Evolutionary conservation across 768 basidiomycete species (phyloP).

Genomic region (Phanerochaete sordida): DNA sequence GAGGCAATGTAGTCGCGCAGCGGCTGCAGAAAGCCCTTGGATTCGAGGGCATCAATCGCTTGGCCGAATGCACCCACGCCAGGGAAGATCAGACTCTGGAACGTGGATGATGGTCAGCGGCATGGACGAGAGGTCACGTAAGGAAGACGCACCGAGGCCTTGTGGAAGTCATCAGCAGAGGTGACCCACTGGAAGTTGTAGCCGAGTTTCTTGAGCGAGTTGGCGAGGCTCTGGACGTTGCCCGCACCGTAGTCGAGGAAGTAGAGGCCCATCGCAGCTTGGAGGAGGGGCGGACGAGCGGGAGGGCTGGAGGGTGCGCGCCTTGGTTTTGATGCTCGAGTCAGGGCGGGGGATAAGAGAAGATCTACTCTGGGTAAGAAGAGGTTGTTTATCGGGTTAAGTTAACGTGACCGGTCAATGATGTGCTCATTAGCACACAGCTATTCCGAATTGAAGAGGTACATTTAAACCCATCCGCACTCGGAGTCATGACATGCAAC

Average conservation of each 20-base stretch:
- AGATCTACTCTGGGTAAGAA: constrained; percentile 1
- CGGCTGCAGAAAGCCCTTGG: constrained; percentile 75
- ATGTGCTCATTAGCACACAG: constrained; percentile 11
- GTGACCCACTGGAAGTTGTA: constrained; percentile 89
- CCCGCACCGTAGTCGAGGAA: constrained; percentile 97
- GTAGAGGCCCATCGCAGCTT: constrained; percentile 61
- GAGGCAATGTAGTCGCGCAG: constrained; percentile 79
- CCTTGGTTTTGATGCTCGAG: background rate
- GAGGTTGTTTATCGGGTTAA: background rate
- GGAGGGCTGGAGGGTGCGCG: background rate
- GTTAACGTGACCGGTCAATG: background rate
- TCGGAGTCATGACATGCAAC: background rate
- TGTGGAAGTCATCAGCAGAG: constrained; percentile 73
- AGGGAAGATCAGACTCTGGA: constrained; percentile 87
- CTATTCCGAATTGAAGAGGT: constrained; percentile 10
- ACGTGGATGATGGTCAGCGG: constrained; percentile 10
- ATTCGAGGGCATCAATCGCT: constrained; percentile 72
- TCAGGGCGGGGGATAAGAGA: background rate
- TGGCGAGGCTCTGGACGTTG: constrained; percentile 91
- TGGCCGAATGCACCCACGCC: constrained; percentile 94
- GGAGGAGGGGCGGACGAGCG: background rate
- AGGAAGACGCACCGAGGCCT: constrained; percentile 74
- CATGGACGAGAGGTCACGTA: constrained; percentile 13
- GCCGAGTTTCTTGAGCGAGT: constrained; percentile 82
- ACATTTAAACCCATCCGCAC: background rate